Evolutionary conservation across 306 rosid species (phyloP).

Genomic region (Hippophae gyantsensis): DNA sequence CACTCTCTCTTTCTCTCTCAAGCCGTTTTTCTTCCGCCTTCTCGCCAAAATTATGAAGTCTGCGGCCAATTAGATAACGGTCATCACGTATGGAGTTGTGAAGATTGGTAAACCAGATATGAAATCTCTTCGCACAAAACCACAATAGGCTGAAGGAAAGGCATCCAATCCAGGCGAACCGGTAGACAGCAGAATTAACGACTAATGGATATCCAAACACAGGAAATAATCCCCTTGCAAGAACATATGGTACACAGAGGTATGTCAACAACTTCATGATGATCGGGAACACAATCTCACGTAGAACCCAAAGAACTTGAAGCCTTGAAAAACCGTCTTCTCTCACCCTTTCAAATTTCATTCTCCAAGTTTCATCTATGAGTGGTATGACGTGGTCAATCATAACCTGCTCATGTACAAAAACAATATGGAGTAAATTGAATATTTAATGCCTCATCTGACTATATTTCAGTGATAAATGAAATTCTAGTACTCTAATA

Average conservation of each 20-base stretch:
- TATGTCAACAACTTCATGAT: constrained; percentile 93
- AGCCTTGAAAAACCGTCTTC: constrained; percentile 96
- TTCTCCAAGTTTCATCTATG: constrained; percentile 89
- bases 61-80: constrained; percentile 83
- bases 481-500: no score
- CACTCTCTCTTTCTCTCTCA: constrained; percentile 29
- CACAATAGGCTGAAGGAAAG: constrained; percentile 68
- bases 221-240: constrained; percentile 90
- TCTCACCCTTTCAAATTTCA: constrained; percentile 89
- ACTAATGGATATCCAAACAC: constrained; percentile 88
- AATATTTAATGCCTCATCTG: not conserved
- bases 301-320: constrained; percentile 95
- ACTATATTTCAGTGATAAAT: not conserved
- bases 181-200: constrained; percentile 89
- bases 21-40: constrained; percentile 18
- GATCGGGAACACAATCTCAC: constrained; percentile 87
- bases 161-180: constrained; percentile 98
- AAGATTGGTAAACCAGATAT: constrained; percentile 96
- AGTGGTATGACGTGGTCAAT: constrained; percentile 98
- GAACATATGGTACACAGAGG: constrained; percentile 79
- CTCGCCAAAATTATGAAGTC: constrained; percentile 94
- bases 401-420: constrained; percentile 60
- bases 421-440: constrained; percentile 1
- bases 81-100: constrained; percentile 96
- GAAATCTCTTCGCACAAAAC: constrained; percentile 93